Evolutionary conservation across 225 moss, liverwort and hornwort genomes (phyloP).

Genomic region (Takakia lepidozioides): DNA sequence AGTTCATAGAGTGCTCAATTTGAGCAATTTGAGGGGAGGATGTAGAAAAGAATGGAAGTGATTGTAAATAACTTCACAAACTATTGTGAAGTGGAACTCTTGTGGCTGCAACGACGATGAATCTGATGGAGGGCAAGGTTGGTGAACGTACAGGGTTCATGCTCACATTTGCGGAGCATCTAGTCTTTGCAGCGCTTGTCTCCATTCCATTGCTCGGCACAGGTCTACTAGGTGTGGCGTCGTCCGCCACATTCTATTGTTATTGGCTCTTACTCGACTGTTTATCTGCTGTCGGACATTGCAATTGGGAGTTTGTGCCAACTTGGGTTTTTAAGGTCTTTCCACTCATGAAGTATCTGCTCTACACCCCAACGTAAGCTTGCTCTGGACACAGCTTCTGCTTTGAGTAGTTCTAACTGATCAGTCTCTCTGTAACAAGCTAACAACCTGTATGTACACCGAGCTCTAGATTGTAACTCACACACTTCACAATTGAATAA

Average conservation of each 20-base stretch:
- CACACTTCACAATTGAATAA: too few relatives aligned
- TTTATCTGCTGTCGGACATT: slow-evolving; percentile 60
- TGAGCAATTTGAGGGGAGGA: too few relatives aligned
- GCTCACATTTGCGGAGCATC: slow-evolving; percentile 72
- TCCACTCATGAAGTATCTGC: slow-evolving; percentile 58
- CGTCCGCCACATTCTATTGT: slow-evolving; percentile 18
- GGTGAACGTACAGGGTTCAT: slow-evolving; percentile 24
- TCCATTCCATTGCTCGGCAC: slow-evolving; percentile 46
- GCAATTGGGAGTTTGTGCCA: slow-evolving; percentile 84
- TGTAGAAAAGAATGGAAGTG: too few relatives aligned
- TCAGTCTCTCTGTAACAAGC: too few relatives aligned
- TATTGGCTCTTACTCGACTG: slow-evolving; percentile 58
- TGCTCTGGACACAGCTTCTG: too few relatives aligned
- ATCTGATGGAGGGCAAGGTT: too few relatives aligned
- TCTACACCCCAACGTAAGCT: slow-evolving; percentile 76
- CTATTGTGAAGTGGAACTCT: too few relatives aligned
- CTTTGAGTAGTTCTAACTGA: too few relatives aligned
- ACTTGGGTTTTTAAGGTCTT: slow-evolving; percentile 46
- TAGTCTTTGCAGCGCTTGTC: slow-evolving; percentile 38
- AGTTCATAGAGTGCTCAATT: too few relatives aligned
- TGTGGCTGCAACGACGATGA: background rate
- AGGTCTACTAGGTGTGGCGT: slow-evolving; percentile 27
- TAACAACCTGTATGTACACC: too few relatives aligned
- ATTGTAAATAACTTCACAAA: too few relatives aligned
- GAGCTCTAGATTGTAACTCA: too few relatives aligned